phyloP scores from a whole-genome alignment of 2,329 filamentous ascomycete species.

The Arthrobotrys iridis region DNA sequence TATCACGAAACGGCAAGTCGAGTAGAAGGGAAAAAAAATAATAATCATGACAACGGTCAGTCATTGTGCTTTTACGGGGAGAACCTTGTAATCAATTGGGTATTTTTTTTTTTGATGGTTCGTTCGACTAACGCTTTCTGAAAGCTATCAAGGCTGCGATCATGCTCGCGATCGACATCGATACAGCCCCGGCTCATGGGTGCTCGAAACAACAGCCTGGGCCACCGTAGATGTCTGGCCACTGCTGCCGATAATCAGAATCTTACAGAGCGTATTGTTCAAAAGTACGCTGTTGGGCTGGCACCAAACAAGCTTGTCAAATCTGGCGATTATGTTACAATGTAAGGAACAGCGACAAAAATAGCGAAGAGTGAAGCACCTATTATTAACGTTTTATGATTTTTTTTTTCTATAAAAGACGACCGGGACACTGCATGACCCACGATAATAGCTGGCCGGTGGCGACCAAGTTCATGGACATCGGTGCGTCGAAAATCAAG shows the following conservation, averaged over 20 bases:
- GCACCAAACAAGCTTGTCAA: slow-evolving; percentile 77
- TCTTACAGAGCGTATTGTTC: slow-evolving; percentile 91
- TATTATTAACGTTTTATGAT: not conserved
- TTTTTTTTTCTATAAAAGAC: slow-evolving; percentile 66
- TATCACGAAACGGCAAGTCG: slow-evolving; percentile 10
- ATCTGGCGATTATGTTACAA: slow-evolving; percentile 83
- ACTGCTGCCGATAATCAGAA: slow-evolving; percentile 69
- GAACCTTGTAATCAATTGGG: not conserved
- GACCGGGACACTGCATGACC: slow-evolving; percentile 84
- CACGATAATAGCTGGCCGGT: slow-evolving; percentile 87
- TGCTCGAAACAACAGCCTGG: not conserved
- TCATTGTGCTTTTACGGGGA: not conserved
- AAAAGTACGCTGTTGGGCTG: slow-evolving; percentile 80
- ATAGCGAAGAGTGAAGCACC: not conserved
- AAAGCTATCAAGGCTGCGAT: slow-evolving; percentile 45
- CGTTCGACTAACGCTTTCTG: slow-evolving; percentile 30
- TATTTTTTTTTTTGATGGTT: not conserved
- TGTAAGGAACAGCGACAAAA: too few relatives aligned
- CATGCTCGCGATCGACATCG: slow-evolving; percentile 24
- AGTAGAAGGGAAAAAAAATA: not conserved
- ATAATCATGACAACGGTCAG: slow-evolving; percentile 46
- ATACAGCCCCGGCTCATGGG: slow-evolving; percentile 20
- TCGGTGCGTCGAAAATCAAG: slow-evolving; percentile 78
- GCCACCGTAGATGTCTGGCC: slow-evolving; percentile 62
- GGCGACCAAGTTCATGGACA: slow-evolving; percentile 81